Evolutionary conservation across 768 basidiomycete genomes (phyloP), one percentile per base, ranked within the genome.

Genomic region (Pleurotus ostreatus): DNA sequence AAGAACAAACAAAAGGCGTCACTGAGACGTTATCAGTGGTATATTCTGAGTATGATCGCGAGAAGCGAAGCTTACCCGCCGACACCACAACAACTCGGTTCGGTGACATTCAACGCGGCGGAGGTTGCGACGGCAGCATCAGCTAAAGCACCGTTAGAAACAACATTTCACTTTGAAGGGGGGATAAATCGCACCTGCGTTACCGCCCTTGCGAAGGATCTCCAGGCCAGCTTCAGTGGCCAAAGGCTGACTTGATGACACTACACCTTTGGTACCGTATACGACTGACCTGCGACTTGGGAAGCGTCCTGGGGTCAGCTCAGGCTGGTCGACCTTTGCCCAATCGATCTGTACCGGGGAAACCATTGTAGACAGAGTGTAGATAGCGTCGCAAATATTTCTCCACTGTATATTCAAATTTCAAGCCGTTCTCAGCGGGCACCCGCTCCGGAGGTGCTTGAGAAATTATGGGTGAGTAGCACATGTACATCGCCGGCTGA

Each of bases 41-140:
- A 48, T 49, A 38, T 30, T 53, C 38, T 9, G n/a, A 30, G 44
- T 22, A 20, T n/a, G 53, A 22, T 23, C 30, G 55, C 39, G 56
- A 38, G 70, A 67, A 39, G 12, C 2, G 22, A n/a, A 16, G 68
- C 77, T 59, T 62, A 89, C 92, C 92, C 92, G 65, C 94, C 94
- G 56, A 97, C 92, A n/a, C 95, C 95, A 67, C 92, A 94, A 60
- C 74, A 88, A 62, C 83, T 88, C 23, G 86, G 92, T 63, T 95
- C 92, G 0, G 92, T 93, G 37, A 98, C 86, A 69, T 97, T 98
- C 63, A 99, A 70, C 13, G 94, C 95, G 3, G 87, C 94, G 48
- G 94, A 90, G 2, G 85, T 88, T 23, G 97, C 97, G 15, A 98
- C 94, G 5, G 97, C 95, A 25, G 94, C 93, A 72, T 97, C 94